phyloP scores from a whole-genome alignment of 2,329 filamentous ascomycete species.

The Domatiomyces catenatus region DNA sequence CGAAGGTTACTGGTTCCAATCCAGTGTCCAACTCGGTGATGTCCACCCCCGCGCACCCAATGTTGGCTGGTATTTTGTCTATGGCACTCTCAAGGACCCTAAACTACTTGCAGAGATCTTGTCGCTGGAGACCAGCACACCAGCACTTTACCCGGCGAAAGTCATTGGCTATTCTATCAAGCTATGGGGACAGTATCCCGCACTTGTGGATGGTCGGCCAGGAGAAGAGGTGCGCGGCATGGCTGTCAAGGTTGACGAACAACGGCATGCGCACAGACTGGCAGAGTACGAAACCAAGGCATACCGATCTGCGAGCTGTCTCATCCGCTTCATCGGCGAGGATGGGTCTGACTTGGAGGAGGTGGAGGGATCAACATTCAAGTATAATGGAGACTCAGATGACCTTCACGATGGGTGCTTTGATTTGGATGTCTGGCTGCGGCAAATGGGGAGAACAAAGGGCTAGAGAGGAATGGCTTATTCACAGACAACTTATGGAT shows the following conservation, averaged over 20 bases:
- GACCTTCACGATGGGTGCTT: too few species aligned
- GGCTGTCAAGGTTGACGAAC: not conserved
- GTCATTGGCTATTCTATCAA: not conserved
- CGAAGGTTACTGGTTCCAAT: too few species aligned
- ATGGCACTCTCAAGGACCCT: not conserved
- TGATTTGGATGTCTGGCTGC: too few species aligned
- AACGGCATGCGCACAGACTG: not conserved
- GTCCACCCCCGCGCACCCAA: not conserved
- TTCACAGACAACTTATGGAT: too few species aligned
- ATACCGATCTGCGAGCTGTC: not conserved
- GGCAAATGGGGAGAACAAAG: too few species aligned
- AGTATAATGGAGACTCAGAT: too few species aligned
- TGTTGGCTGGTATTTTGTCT: not conserved
- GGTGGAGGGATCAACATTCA: too few species aligned
- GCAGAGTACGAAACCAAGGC: not conserved
- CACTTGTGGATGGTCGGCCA: not conserved
- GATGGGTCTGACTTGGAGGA: too few species aligned
- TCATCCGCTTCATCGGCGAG: not conserved
- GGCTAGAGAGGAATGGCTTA: too few species aligned
- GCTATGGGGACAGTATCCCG: not conserved
- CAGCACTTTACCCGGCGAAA: not conserved
- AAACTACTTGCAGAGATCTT: not conserved
- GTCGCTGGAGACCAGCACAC: not conserved
- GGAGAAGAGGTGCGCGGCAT: not conserved
- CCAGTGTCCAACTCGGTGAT: too few species aligned